phyloP scores from a whole-genome alignment of 2,329 filamentous ascomycete species.

The Ophiostoma tasmaniense region DNA sequence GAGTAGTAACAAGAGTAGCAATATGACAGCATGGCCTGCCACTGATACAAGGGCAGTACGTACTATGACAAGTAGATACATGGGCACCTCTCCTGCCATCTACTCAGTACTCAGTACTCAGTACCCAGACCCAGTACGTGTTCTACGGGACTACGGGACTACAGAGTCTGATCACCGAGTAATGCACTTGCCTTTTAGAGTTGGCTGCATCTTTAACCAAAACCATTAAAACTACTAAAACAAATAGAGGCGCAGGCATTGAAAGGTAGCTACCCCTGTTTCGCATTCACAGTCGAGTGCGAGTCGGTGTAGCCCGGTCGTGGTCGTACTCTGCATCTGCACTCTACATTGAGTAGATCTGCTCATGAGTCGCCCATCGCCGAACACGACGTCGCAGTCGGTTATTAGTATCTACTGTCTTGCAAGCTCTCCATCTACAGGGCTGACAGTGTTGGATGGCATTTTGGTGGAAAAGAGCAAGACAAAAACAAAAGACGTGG shows the following conservation, averaged over 20 bases:
- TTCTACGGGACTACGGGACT: too few relatives aligned
- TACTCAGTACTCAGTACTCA: too few relatives aligned
- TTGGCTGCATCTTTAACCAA: not conserved
- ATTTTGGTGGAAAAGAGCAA: not conserved
- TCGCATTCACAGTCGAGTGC: not conserved
- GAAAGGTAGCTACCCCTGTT: not conserved
- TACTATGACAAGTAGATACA: too few relatives aligned
- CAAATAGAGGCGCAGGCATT: not conserved
- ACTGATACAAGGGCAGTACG: too few relatives aligned
- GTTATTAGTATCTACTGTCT: not conserved
- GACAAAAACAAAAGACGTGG: not conserved
- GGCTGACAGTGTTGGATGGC: not conserved
- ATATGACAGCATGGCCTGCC: too few relatives aligned
- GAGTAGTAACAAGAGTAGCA: too few relatives aligned
- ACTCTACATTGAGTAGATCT: too few relatives aligned
- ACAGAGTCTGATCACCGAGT: too few relatives aligned
- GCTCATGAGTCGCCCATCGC: not conserved
- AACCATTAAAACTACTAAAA: not conserved
- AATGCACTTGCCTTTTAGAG: not conserved
- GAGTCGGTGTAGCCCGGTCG: not conserved
- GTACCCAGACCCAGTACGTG: too few relatives aligned
- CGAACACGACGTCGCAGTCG: slow-evolving; percentile 2
- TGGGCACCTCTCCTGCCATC: too few relatives aligned
- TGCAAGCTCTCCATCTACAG: not conserved
- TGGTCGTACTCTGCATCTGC: not conserved